Evolutionary conservation across 208 protist species (phyloP).

Genomic region (Crithidia expoeki): DNA sequence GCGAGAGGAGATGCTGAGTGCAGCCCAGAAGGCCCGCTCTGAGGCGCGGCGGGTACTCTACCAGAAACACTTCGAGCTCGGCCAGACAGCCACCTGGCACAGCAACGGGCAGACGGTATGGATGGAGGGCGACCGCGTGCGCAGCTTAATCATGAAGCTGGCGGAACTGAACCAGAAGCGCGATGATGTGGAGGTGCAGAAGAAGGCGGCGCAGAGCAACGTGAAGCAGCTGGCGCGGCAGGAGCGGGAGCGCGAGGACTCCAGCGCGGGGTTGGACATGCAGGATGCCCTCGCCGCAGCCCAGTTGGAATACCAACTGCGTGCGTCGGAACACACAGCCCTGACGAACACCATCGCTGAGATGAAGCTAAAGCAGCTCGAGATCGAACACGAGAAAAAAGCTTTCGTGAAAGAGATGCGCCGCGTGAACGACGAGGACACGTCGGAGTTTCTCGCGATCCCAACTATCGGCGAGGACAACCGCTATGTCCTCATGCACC

Average conservation of each 20-base stretch:
- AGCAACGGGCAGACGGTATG: constrained; percentile 65
- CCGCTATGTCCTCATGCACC: constrained; percentile 89
- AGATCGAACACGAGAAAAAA: constrained; percentile 75
- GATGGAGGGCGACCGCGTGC: constrained; percentile 68
- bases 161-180: constrained; percentile 42
- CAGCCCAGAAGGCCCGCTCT: constrained; percentile 40
- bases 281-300: constrained; percentile 55
- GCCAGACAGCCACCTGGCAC: constrained; percentile 65
- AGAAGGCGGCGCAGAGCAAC: constrained; percentile 57
- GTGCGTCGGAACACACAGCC: constrained; percentile 55
- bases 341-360: constrained; percentile 41
- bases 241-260: constrained; percentile 61
- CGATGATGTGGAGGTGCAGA: constrained; percentile 58
- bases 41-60: constrained; percentile 68
- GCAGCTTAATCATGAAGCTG: constrained; percentile 51
- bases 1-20: constrained; percentile 55
- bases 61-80: constrained; percentile 75
- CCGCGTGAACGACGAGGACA: constrained; percentile 79
- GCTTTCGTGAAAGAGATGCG: constrained; percentile 83
- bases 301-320: constrained; percentile 60
- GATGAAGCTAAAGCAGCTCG: constrained; percentile 45
- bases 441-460: constrained; percentile 61
- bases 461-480: constrained; percentile 52
- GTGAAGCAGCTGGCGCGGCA: constrained; percentile 59
- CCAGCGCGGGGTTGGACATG: constrained; percentile 33